Percentiles rank a stretch among this genome's conserved stretches.
These are phyloP conservation scores for Fusarium subglutinans DNA, from an alignment of 2,329 filamentous ascomycete species.

Conservation along the genomic window DNA sequence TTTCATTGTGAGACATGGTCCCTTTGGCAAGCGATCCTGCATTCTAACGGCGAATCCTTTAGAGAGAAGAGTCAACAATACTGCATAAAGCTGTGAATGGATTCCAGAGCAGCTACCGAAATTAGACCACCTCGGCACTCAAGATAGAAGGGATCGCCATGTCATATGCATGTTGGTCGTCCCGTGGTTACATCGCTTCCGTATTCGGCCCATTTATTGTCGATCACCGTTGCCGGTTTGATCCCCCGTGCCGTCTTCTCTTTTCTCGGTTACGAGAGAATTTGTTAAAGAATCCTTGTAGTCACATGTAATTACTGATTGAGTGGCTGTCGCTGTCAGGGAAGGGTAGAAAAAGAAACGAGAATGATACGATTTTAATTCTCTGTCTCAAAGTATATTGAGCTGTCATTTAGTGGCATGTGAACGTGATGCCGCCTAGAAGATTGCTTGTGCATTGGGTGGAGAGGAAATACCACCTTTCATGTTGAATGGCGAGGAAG, in stretches of 20 bases:
- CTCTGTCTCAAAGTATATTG: background rate
- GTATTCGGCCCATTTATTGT: background rate
- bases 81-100: background rate
- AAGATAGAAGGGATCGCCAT: background rate
- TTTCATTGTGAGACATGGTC: background rate
- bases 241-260: background rate
- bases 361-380: background rate
- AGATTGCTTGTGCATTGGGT: conserved; percentile 27
- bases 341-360: background rate
- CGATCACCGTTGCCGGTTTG: background rate
- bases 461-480: conserved; percentile 18
- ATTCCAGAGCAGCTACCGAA: background rate
- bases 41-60: rapidly evolving
- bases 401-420: background rate
- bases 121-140: conserved; percentile 1
- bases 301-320: background rate
- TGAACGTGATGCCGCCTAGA: background rate
- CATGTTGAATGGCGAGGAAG: conserved; percentile 56
- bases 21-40: background rate
- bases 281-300: background rate
- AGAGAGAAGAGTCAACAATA: background rate
- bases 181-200: background rate
- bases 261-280: background rate
- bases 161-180: background rate
- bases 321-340: background rate